Base-by-base conservation (phyloP, 2,329 filamentous ascomycete species). In the Talaromyces sp. region DNA sequence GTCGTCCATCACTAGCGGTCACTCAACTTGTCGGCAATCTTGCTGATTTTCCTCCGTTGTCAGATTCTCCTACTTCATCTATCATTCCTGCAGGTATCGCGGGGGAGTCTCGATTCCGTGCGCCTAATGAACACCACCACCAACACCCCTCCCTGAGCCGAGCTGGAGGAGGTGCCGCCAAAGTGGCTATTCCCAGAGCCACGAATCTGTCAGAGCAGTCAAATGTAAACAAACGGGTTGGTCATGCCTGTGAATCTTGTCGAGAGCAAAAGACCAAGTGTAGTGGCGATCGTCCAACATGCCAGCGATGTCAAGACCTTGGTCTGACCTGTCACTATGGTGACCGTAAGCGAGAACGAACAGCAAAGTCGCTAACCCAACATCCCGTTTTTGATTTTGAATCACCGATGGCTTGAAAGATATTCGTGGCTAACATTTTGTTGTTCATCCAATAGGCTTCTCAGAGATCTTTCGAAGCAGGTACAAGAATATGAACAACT, bases 261-360 rank as follows among this genome's bases (percentile, higher is more conserved):
- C 78, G 79, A 11, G 76, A 79, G 49, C 75, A 80, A 61, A 81
- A 82, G 69, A 79, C 78, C 63, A 82, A 81, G 71, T 82, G 80
- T 71, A 79, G 75, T 67, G 80, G 80, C 7, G 77, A 81, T 69
- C 76, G 75, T 47, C 80, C 80, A 37, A 71, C 72, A 35, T 82
- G 80, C 65, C 72, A 77, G 62, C 74, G 80, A 58, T 82, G 80
- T 67, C 73, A 77, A 69, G 79, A 81, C 66, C 71, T 76, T 31
- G 75, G 76, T 9, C 73, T 78, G 43, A 66, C 65, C 4, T 82
- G 80, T 70, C 77, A 74, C 17, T 82, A 82, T 66, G 77, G 77
- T 37, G 78, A 80, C 68, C 77, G 79, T 45, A 82, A 80, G 68
- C 73, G 76, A 61, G 80, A 81, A 67, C 74, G 76, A 68, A 75